Percentiles rank a stretch among this genome's conserved stretches.
Conservation (phyloP, 352 stramenopile genomes). For the Discostella stelligera region DNA sequence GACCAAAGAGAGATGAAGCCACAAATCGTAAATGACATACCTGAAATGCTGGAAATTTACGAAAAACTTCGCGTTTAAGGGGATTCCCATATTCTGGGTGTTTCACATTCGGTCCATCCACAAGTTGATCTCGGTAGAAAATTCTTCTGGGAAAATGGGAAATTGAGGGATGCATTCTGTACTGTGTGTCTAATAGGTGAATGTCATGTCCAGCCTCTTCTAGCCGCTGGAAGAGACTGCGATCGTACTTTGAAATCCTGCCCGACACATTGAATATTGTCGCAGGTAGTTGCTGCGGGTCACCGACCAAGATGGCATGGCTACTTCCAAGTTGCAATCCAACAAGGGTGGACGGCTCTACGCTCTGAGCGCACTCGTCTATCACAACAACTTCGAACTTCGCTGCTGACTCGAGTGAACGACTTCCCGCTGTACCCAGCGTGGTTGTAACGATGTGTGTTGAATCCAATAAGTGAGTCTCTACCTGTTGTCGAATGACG, state of each 20-base stretch:
- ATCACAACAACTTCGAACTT: slow-evolving; percentile 86
- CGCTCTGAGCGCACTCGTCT: slow-evolving; percentile 86
- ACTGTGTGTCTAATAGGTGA: slow-evolving; percentile 87
- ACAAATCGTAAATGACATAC: background rate
- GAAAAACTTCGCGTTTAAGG: slow-evolving; percentile 50
- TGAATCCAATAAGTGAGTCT: slow-evolving; percentile 79
- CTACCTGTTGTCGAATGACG: slow-evolving; percentile 61
- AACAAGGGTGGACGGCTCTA: slow-evolving; percentile 81
- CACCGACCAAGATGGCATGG: slow-evolving; percentile 85
- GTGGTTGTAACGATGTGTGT: slow-evolving; percentile 82
- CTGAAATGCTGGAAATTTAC: slow-evolving; percentile 43
- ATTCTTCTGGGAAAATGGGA: slow-evolving; percentile 96
- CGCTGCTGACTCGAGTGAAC: slow-evolving; percentile 64
- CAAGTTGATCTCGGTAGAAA: slow-evolving; percentile 91
- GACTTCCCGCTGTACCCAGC: slow-evolving; percentile 70
- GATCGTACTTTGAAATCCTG: slow-evolving; percentile 62
- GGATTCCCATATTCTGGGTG: slow-evolving; percentile 66
- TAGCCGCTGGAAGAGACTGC: slow-evolving; percentile 76
- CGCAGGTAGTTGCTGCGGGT: slow-evolving; percentile 83
- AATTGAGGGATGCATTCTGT: slow-evolving; percentile 97
- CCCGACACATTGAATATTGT: slow-evolving; percentile 67
- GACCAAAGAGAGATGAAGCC: background rate
- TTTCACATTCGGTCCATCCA: slow-evolving; percentile 75
- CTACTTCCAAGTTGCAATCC: slow-evolving; percentile 79
- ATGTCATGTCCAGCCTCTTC: slow-evolving; percentile 74